phyloP scores from a whole-genome alignment of 1,284 basidiomycete species.

The Cutaneotrichosporon cutaneum region DNA sequence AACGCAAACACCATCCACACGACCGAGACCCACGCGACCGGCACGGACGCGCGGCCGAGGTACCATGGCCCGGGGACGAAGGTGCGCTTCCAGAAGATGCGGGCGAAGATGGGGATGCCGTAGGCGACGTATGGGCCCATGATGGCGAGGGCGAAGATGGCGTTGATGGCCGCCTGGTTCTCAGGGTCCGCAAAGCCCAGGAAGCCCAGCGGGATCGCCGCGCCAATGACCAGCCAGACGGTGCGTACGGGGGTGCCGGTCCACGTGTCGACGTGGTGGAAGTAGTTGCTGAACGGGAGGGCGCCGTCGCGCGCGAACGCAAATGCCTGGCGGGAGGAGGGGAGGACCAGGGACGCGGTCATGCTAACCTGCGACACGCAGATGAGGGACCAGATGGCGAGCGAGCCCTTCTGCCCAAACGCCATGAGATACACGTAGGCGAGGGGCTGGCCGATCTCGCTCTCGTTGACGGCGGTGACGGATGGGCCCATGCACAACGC shows the following conservation, averaged over 20 bases:
- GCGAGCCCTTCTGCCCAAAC: slow-evolving; percentile 50
- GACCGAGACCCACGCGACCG: slow-evolving; percentile 36
- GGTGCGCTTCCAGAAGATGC: slow-evolving; percentile 33
- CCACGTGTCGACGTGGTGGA: slow-evolving; percentile 48
- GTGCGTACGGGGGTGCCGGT: slow-evolving; percentile 42
- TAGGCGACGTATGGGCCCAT: slow-evolving; percentile 40
- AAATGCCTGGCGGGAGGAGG: slow-evolving; percentile 62
- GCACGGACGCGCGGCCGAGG: slow-evolving; percentile 34
- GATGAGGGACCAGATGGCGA: slow-evolving; percentile 52
- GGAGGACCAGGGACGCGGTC: slow-evolving; percentile 42
- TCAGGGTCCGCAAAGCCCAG: slow-evolving; percentile 42
- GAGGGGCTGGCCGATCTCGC: slow-evolving; percentile 66
- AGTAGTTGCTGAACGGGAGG: slow-evolving; percentile 66
- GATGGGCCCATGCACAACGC: slow-evolving; percentile 58
- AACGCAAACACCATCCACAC: slow-evolving; percentile 47
- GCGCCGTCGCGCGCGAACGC: slow-evolving; percentile 67
- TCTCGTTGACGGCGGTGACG: slow-evolving; percentile 60
- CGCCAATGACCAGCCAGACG: slow-evolving; percentile 44
- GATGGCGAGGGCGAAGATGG: slow-evolving; percentile 46
- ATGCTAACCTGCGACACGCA: slow-evolving; percentile 33
- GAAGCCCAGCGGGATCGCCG: slow-evolving; percentile 40
- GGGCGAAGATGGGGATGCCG: slow-evolving; percentile 42
- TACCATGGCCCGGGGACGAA: slow-evolving; percentile 46
- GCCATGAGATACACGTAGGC: slow-evolving; percentile 49
- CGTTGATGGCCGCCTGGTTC: slow-evolving; percentile 43